Conservation (phyloP, 371 early-diverging fungal species). For the Mortierella sp. region DNA sequence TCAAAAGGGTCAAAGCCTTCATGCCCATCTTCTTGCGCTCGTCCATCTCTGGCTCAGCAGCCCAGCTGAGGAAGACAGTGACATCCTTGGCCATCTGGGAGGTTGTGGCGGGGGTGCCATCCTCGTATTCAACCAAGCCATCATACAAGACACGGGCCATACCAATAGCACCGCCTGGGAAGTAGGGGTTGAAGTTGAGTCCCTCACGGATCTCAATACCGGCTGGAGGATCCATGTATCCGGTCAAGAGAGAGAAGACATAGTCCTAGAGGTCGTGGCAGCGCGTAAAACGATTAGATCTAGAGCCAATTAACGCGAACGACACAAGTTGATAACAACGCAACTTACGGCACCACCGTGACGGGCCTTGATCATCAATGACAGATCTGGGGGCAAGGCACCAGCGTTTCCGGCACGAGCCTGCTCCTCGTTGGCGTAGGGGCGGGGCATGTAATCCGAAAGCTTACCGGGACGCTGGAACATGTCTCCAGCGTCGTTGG, state of each 20-base stretch:
- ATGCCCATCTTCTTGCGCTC: slow-evolving; percentile 96
- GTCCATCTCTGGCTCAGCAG: slow-evolving; percentile 96
- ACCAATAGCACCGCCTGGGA: slow-evolving; percentile 98
- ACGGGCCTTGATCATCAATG: slow-evolving; percentile 95
- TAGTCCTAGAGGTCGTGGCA: slow-evolving; percentile 86
- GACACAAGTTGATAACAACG: neutral
- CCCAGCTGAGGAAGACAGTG: slow-evolving; percentile 91
- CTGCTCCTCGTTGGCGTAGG: slow-evolving; percentile 98
- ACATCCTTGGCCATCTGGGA: slow-evolving; percentile 99
- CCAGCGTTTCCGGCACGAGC: slow-evolving; percentile 97
- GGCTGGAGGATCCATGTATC: slow-evolving; percentile 96
- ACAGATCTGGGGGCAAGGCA: slow-evolving; percentile 96
- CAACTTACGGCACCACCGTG: slow-evolving; percentile 87
- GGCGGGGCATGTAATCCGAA: slow-evolving; percentile 91
- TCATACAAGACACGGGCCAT: slow-evolving; percentile 97
- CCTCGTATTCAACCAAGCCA: slow-evolving; percentile 96
- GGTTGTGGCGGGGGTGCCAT: slow-evolving; percentile 97
- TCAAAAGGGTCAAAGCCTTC: slow-evolving; percentile 79
- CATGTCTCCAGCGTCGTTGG: slow-evolving; percentile 94
- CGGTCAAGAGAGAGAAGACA: slow-evolving; percentile 94
- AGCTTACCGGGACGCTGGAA: slow-evolving; percentile 96
- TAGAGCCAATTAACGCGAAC: too few species aligned
- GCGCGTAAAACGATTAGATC: too few species aligned
- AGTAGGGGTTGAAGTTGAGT: slow-evolving; percentile 94
- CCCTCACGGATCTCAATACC: slow-evolving; percentile 96